Evolutionary conservation across 2,329 filamentous ascomycete genomes (phyloP).

Genomic region (Monosporascus sp.): DNA sequence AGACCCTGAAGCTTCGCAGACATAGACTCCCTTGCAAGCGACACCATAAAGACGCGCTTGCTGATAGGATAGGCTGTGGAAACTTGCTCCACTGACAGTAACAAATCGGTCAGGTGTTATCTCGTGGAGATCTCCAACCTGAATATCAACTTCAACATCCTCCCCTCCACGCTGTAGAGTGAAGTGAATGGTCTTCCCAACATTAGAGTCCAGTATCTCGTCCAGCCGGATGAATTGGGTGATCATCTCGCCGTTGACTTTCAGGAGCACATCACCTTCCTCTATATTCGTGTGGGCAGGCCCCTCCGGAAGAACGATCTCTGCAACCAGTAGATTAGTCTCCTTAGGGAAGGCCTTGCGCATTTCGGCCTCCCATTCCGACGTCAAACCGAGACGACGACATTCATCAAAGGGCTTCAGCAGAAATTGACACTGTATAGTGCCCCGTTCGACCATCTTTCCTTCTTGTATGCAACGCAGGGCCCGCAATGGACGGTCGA

Average conservation of each 20-base stretch:
- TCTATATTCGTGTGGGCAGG: constrained; percentile 83
- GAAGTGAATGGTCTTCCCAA: constrained; percentile 71
- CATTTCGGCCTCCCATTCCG: constrained; percentile 81
- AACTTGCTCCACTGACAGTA: constrained; percentile 86
- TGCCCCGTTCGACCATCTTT: constrained; percentile 75
- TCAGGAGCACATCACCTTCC: constrained; percentile 89
- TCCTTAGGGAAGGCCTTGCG: constrained; percentile 83
- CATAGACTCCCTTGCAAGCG: constrained; percentile 84
- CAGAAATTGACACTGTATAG: constrained; percentile 97
- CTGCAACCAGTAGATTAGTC: constrained; percentile 94
- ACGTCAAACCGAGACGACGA: constrained; percentile 75
- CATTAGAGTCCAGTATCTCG: constrained; percentile 83
- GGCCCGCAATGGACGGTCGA: constrained; percentile 84
- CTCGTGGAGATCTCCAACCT: constrained; percentile 82
- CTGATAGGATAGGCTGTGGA: constrained; percentile 96
- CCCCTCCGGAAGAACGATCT: constrained; percentile 87
- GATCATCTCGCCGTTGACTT: constrained; percentile 88
- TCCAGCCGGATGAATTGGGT: constrained; percentile 91
- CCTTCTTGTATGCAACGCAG: constrained; percentile 77
- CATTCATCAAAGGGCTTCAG: constrained; percentile 98
- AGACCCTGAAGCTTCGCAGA: constrained; percentile 90
- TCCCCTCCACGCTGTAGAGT: constrained; percentile 84
- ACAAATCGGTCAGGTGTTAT: constrained; percentile 97
- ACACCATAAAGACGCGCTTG: constrained; percentile 95
- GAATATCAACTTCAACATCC: constrained; percentile 77